Conservation (phyloP, 345 rosid genomes). For the Crucihimalaya himalaica region DNA sequence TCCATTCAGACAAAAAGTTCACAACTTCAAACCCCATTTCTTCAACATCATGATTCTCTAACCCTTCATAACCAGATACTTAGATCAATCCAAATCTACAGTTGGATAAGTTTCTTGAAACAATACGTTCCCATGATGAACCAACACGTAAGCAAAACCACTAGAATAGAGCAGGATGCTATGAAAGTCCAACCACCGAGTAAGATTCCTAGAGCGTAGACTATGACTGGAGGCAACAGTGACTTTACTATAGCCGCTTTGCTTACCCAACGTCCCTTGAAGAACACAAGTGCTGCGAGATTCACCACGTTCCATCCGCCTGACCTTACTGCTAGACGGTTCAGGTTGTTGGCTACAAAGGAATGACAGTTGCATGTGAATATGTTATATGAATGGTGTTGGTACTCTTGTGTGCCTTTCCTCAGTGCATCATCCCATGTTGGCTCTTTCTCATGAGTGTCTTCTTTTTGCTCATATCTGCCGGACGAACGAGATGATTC, state of each 20-base stretch:
- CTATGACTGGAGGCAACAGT: conserved; percentile 55
- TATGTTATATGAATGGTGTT: conserved; percentile 75
- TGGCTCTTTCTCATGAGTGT: conserved; percentile 41
- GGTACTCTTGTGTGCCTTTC: conserved; percentile 80
- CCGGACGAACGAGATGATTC: conserved; percentile 49
- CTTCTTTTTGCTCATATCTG: conserved; percentile 32
- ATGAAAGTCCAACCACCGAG: conserved; percentile 70
- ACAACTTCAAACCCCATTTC: neutral
- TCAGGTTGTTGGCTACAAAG: conserved; percentile 86
- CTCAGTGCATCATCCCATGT: conserved; percentile 77
- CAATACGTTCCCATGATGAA: conserved; percentile 79
- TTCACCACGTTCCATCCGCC: conserved; percentile 94
- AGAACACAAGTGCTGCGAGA: conserved; percentile 65
- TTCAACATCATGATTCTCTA: conserved; percentile 11
- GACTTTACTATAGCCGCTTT: conserved; percentile 55
- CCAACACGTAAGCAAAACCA: conserved; percentile 71
- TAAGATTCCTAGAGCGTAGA: conserved; percentile 54
- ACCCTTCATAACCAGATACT: neutral
- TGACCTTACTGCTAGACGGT: conserved; percentile 65
- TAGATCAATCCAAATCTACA: conserved; percentile 45
- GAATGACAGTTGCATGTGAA: conserved; percentile 97
- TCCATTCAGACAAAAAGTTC: conserved; percentile 14
- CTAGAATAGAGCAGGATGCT: conserved; percentile 50
- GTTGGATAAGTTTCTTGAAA: conserved; percentile 67
- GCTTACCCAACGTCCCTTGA: conserved; percentile 83